A percentile compares a stretch with the other conserved stretches of the same genome.
Conservation (phyloP, 2,329 filamentous ascomycete species). For the Allantophomopsis lycopodina region DNA sequence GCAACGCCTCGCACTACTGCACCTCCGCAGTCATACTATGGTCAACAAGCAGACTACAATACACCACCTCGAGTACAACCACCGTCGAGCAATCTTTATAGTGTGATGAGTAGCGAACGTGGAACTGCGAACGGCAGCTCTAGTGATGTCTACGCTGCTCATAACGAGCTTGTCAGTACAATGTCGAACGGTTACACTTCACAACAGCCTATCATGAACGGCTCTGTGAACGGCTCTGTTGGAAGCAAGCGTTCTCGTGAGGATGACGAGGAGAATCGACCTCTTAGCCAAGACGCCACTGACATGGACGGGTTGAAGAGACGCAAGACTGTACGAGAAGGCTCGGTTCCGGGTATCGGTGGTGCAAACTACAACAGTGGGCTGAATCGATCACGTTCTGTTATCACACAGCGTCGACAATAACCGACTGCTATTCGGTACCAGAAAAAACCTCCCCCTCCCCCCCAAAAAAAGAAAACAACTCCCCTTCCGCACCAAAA, state of each 20-base stretch:
- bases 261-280: conserved; percentile 37
- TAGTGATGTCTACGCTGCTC: conserved; percentile 57
- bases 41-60: conserved; percentile 48
- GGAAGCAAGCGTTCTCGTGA: conserved; percentile 28
- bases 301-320: conserved; percentile 59
- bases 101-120: conserved; percentile 73
- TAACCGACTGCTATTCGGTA: conserved; percentile 4
- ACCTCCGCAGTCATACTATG: conserved; percentile 61
- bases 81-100: conserved; percentile 74
- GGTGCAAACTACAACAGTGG: conserved; percentile 32
- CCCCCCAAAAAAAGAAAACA: not conserved
- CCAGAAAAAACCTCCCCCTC: not conserved
- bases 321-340: conserved; percentile 62
- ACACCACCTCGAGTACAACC: conserved; percentile 61
- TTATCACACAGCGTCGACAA: conserved; percentile 24
- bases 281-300: conserved; percentile 37
- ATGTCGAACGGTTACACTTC: conserved; percentile 50
- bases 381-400: conserved; percentile 30
- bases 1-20: conserved; percentile 74
- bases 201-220: conserved; percentile 53
- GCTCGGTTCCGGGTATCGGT: conserved; percentile 26
- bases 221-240: conserved; percentile 24
- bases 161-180: conserved; percentile 40
- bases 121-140: conserved; percentile 50
- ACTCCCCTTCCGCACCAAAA: not conserved